These are phyloP conservation scores for Senna siamea DNA, from an alignment of 306 rosid species.

Conservation along the genomic window DNA sequence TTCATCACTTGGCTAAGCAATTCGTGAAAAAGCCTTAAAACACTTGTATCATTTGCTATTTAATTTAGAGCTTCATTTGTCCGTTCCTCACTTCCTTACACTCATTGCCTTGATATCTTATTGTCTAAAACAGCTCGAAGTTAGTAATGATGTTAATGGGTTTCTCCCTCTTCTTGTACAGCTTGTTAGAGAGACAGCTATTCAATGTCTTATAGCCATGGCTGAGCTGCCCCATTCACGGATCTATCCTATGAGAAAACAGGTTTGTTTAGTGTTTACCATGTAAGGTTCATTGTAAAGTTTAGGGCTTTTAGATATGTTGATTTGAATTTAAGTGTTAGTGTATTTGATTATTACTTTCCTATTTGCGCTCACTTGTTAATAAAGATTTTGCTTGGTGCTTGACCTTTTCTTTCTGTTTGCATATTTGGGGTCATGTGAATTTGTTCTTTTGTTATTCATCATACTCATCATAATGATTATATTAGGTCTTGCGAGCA, in stretches of 20 bases:
- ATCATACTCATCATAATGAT: constrained; percentile 22
- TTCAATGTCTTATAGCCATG: constrained; percentile 83
- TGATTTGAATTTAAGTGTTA: no score
- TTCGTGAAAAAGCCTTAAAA: constrained; percentile 1
- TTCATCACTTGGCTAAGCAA: constrained; percentile 6
- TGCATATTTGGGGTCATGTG: no score
- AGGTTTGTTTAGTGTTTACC: constrained; percentile 54
- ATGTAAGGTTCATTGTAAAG: constrained; percentile 10
- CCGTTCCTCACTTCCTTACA: not conserved
- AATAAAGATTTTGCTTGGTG: no score
- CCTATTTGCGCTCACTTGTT: no score
- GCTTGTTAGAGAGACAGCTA: constrained; percentile 95
- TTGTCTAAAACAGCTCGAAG: constrained; percentile 19
- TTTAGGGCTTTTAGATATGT: not conserved
- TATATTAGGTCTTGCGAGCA: constrained; percentile 62
- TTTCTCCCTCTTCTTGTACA: constrained; percentile 43
- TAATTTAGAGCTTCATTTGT: not conserved
- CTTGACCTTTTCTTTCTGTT: no score
- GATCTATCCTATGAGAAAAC: constrained; percentile 82
- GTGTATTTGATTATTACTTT: no score
- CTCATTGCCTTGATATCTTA: not conserved
- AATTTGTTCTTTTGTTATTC: not conserved
- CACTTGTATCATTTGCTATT: not conserved
- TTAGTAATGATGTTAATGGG: constrained; percentile 28
- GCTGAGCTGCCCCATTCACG: constrained; percentile 78